Percentiles rank a stretch among this genome's conserved stretches.
Evolutionary conservation across 495 filamentous ascomycete genomes (phyloP).

Genomic region (Melanomma pulvis-pyrius): DNA sequence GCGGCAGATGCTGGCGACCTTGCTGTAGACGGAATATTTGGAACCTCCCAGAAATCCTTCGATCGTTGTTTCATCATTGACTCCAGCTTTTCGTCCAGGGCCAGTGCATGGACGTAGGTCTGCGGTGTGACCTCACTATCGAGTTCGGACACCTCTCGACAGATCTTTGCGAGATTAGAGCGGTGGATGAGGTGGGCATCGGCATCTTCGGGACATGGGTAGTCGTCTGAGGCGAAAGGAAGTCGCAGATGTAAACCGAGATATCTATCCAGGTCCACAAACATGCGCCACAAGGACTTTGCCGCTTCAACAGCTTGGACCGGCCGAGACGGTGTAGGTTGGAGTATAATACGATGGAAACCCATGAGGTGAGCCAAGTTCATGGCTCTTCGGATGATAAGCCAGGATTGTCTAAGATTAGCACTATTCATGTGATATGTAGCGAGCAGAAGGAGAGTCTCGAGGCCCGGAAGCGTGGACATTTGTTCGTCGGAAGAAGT

Average conservation of each 20-base stretch:
- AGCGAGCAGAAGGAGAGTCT: constrained; percentile 30
- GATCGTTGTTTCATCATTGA: constrained; percentile 17
- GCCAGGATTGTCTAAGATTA: constrained; percentile 31
- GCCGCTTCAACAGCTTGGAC: constrained; percentile 18
- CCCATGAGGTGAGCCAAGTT: constrained; percentile 37
- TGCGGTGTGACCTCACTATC: constrained; percentile 21
- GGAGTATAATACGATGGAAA: constrained; percentile 31
- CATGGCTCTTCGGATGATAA: constrained; percentile 22
- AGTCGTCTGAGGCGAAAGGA: constrained; percentile 29
- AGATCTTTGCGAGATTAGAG: constrained; percentile 6
- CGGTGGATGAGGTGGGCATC: constrained; percentile 13
- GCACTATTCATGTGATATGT: constrained; percentile 25
- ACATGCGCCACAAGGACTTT: constrained; percentile 18
- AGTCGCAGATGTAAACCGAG: constrained; percentile 31
- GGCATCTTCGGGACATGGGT: constrained; percentile 15
- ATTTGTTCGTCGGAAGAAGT: constrained; percentile 31
- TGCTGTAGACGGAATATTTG: constrained; percentile 26
- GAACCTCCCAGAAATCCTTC: constrained; percentile 32
- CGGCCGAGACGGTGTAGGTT: constrained; percentile 5
- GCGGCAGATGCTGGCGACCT: constrained; percentile 20
- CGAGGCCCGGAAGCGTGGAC: constrained; percentile 31
- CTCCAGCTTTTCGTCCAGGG: constrained; percentile 33
- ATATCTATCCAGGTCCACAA: constrained; percentile 27
- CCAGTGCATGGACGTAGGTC: constrained; percentile 27
- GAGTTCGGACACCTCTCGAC: constrained; percentile 17